Evolutionary conservation across 129 eudicot genomes (phyloP), one percentile per base, ranked within the genome.

Genomic region (Lonicera japonica): DNA sequence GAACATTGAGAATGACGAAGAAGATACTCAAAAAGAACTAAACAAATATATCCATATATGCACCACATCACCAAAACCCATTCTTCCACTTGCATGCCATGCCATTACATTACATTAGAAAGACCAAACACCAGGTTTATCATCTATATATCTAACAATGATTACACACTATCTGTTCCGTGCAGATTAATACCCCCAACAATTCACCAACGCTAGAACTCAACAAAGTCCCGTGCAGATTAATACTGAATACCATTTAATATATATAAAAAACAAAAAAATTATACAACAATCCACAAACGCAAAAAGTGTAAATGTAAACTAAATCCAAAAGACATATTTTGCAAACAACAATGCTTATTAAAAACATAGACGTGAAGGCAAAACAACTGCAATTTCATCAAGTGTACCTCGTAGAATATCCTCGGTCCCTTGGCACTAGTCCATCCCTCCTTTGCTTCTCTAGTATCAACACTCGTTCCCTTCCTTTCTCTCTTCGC

Each of bases 401-500:
- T 13, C 24, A 38, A 51, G 11, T 50, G 58, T 75, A 75, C 85
- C 81, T 80, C 54, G 61, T 68, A 17, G 75, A 63, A 77, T 75
- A 76, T 11, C 85, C 77, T 54, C 77, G 45, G 21, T 64, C 88
- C 43, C 56, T 61, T 48, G 21, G 62, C 10, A 11, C 64, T 16
- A 47, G 25, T 8, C 72, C 55, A 62, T 70, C 73, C 10, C 65
- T 68, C 12, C 70, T 62, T 1, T 69, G 48, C 69, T 75, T 77
- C 65, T 58, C 69, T 54, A 41, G 48, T 25, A 87, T 23, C 86
- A 92, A 77, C 19, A 85, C 95, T 55, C 82, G 71, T 63, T 72
- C 87, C 63, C 99, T 80, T 64, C 82, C 96, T 70, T 81, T 92
- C 68, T 92, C 99, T 34, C 59, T 77, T 38, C 70, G 83, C 76